Percentiles rank a stretch among this genome's conserved stretches.
Conservation (phyloP, 805 yeast species). For the Starmerella scarabaei region DNA sequence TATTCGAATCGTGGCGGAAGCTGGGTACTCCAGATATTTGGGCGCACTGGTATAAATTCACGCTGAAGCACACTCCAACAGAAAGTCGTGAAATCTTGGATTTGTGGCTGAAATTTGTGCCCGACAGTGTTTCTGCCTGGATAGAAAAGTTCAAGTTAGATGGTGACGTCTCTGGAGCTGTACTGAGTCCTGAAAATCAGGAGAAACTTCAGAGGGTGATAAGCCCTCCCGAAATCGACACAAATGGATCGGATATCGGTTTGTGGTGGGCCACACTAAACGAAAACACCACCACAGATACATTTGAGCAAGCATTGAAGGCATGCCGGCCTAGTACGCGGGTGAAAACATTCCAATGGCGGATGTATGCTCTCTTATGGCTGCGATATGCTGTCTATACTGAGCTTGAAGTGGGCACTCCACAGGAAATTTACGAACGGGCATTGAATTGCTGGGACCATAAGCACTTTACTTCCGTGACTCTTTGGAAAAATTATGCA, state of each 20-base stretch:
- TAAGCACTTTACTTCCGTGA: constrained; percentile 48
- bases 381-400: constrained; percentile 48
- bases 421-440: constrained; percentile 33
- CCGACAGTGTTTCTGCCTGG: constrained; percentile 1
- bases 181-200: not conserved
- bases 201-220: not conserved
- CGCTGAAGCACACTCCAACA: not conserved
- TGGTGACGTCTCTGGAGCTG: not conserved
- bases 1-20: constrained; percentile 67
- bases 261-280: constrained; percentile 68
- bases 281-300: constrained; percentile 26
- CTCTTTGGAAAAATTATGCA: constrained; percentile 59
- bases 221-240: not conserved
- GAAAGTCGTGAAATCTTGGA: not conserved
- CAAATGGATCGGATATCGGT: constrained; percentile 33
- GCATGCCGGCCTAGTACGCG: constrained; percentile 29
- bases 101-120: constrained; percentile 1
- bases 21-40: constrained; percentile 2
- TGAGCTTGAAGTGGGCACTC: constrained; percentile 33
- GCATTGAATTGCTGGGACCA: constrained; percentile 45
- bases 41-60: constrained; percentile 7
- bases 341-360: constrained; percentile 42
- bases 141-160: not conserved
- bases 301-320: constrained; percentile 36
- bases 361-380: constrained; percentile 59